Evolutionary conservation across 176 grass and related monocot genomes (phyloP), one percentile per base, ranked within the genome.

Genomic region (Elaeis guineensis): DNA sequence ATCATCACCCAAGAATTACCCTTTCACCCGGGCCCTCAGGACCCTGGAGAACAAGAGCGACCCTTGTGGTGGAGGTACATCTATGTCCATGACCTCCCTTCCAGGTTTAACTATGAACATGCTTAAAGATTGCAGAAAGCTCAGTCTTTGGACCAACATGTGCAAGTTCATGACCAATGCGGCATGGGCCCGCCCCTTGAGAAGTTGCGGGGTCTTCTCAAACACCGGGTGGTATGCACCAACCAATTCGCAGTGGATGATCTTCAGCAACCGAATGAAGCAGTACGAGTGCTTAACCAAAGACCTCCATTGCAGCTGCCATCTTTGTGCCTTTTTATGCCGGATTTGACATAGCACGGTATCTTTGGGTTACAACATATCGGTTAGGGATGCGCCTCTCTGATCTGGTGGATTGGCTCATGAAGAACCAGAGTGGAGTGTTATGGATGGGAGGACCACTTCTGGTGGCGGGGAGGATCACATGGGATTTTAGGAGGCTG

Each of bases 271-370:
- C 60, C 52, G 88, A 65, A 80, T 92, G 88, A 75, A 62, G 69
- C 88, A 69, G 57, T 92, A 92, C 49, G 61, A 69, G 35, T 92
- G 88, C 73, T 67, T 86, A 58, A 92, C 88, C 21, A 78, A 69
- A 28, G 63, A 80, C 83, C 28, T 54, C 73, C 16, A 5, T 57
- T 21, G 83, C 88, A 17, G 24, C 67, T 60, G 88, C 79, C 29
- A 57, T 92, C 44, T 92, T 92, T 26, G 70, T 92, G 44, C 88
- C 88, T 6, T 92, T 80, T 74, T 87, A 87, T 78, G 74, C 83
- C 26, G 83, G 88, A 25, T 83, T 86, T 25, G 88, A 92, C 67
- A 71, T 92, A 63, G 71, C 72, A 28, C 69, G 88, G 55, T 83
- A 75, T 64, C 79, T 83, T 44, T 93, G 84, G 83, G 80, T n/a